Evolutionary conservation across 1,139 yeast species (phyloP).

Genomic region (Suhomyces bokatorum): DNA sequence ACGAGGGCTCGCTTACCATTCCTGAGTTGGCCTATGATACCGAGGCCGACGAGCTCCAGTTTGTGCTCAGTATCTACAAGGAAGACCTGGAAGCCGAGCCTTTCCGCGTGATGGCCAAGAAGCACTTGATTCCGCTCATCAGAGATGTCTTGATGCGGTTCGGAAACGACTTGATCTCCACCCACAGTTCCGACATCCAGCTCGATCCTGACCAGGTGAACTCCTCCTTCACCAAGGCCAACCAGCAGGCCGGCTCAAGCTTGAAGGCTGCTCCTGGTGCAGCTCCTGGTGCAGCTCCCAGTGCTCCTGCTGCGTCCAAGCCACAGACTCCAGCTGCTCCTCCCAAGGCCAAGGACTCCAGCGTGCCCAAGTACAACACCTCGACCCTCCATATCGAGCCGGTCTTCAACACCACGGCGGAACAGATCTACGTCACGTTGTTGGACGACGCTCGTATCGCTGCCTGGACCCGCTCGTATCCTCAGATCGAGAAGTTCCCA

Average conservation of each 20-base stretch:
- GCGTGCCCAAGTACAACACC: constrained; percentile 69
- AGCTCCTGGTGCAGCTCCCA: neutral
- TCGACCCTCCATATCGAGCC: constrained; percentile 78
- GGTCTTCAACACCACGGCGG: constrained; percentile 82
- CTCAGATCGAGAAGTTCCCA: constrained; percentile 52
- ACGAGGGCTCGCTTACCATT: constrained; percentile 66
- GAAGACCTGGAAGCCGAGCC: constrained; percentile 56
- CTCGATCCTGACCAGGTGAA: constrained; percentile 63
- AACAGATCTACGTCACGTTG: constrained; percentile 75
- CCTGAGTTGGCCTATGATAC: constrained; percentile 98
- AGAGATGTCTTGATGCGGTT: constrained; percentile 60
- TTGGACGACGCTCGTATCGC: constrained; percentile 74
- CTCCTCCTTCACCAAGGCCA: constrained; percentile 65
- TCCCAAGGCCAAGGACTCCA: neutral
- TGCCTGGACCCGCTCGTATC: constrained; percentile 87
- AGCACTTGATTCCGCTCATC: constrained; percentile 65
- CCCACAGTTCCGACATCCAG: constrained; percentile 87
- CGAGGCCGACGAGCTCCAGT: constrained; percentile 80
- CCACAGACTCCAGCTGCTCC: constrained; percentile 10
- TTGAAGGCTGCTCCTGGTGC: neutral
- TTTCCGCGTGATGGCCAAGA: constrained; percentile 54
- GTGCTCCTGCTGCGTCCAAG: neutral
- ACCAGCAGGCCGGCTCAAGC: constrained; percentile 38
- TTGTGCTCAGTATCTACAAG: constrained; percentile 68
- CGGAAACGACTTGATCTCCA: constrained; percentile 72